Conservation (phyloP, 129 eudicot genomes). For the Flaveria linearis region DNA sequence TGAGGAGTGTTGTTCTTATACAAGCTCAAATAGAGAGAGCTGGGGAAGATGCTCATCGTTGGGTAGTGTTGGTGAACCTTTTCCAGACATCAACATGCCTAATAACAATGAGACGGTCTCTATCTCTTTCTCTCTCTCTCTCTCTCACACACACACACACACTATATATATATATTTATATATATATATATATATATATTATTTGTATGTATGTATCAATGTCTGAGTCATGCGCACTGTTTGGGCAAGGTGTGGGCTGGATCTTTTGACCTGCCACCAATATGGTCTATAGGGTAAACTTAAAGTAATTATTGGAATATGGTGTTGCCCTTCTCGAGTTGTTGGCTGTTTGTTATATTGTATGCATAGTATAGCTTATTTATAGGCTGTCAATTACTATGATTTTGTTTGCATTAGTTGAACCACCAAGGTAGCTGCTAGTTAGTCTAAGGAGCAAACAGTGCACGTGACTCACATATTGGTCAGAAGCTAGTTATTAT, state of each 20-base stretch:
- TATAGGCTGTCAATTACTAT: too few species aligned
- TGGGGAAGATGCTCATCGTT: slow-evolving; percentile 98
- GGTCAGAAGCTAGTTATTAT: too few species aligned
- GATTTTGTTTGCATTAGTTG: too few species aligned
- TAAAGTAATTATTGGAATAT: not conserved
- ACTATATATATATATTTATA: not conserved
- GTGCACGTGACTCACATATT: too few species aligned
- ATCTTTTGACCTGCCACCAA: not conserved
- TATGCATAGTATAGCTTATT: too few species aligned
- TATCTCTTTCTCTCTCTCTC: slow-evolving; percentile 25
- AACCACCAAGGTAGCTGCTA: too few species aligned
- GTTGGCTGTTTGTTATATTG: too few species aligned
- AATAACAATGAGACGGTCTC: slow-evolving; percentile 53
- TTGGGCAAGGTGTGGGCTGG: not conserved
- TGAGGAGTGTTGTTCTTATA: slow-evolving; percentile 77
- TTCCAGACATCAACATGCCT: slow-evolving; percentile 43
- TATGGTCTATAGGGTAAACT: not conserved
- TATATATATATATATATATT: too few species aligned
- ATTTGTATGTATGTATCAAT: not conserved
- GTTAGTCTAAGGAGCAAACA: too few species aligned
- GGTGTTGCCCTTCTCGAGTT: too few species aligned
- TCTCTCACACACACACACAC: not conserved
- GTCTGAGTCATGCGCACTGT: not conserved
- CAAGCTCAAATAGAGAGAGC: slow-evolving; percentile 92
- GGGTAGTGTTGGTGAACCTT: slow-evolving; percentile 74